phyloP scores from a whole-genome alignment of 2,329 filamentous ascomycete species.

The Elsinoe ampelina region DNA sequence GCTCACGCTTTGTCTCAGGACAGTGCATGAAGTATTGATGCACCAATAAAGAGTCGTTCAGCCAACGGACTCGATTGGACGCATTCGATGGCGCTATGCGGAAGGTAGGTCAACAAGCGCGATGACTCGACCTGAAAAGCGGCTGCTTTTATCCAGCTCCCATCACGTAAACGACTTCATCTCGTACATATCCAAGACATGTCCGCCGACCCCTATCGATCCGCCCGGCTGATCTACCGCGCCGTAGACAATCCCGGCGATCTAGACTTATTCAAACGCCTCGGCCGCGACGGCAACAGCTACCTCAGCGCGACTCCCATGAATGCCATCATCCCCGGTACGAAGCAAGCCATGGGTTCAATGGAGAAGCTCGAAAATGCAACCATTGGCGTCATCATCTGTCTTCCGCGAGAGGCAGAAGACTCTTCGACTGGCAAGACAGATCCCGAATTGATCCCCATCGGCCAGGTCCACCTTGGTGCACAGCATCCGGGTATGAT shows the following conservation, averaged over 20 bases:
- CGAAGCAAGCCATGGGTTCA: not conserved
- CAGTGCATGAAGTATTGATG: too few relatives aligned
- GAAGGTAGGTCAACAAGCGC: too few relatives aligned
- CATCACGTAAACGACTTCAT: too few relatives aligned
- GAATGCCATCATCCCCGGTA: not conserved
- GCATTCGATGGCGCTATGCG: too few relatives aligned
- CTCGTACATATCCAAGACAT: not conserved
- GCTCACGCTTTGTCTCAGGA: too few relatives aligned
- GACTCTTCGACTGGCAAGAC: slow-evolving; percentile 9
- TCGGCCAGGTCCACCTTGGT: slow-evolving; percentile 25
- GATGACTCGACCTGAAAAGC: too few relatives aligned
- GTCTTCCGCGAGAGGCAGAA: slow-evolving; percentile 21
- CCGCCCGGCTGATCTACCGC: slow-evolving; percentile 29
- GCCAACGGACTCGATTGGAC: too few relatives aligned
- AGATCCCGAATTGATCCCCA: slow-evolving; percentile 20
- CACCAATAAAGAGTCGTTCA: too few relatives aligned
- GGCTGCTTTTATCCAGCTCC: too few relatives aligned
- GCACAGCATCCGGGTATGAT: not conserved
- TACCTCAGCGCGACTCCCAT: not conserved
- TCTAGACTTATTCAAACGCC: slow-evolving; percentile 21
- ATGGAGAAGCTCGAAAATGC: not conserved
- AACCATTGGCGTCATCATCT: slow-evolving; percentile 30
- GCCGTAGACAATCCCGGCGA: slow-evolving; percentile 25
- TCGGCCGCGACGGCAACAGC: not conserved
- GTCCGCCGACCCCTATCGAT: not conserved